A percentile compares a stretch with the other conserved stretches of the same genome.
Evolutionary conservation across 2,329 filamentous ascomycete species (phyloP).

Genomic region (Aspergillus brasiliensis): DNA sequence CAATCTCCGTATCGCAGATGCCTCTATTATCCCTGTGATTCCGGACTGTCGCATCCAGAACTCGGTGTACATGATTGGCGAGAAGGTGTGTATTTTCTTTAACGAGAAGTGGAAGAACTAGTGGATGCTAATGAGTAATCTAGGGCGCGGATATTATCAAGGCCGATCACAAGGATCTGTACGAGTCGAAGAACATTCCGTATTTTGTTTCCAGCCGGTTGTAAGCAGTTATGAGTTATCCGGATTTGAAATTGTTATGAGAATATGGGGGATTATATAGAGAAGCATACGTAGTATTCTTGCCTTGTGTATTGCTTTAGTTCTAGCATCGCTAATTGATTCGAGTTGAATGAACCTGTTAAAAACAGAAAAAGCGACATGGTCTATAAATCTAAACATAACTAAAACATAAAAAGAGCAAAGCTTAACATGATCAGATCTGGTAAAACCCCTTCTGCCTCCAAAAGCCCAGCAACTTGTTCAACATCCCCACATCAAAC

Average conservation of each 20-base stretch:
- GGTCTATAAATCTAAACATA: too few species aligned
- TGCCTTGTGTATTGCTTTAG: background rate
- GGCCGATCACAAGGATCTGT: conserved; percentile 26
- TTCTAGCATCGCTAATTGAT: background rate
- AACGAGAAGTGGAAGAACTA: too few species aligned
- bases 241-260: too few species aligned
- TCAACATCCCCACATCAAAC: background rate
- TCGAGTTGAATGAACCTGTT: too few species aligned
- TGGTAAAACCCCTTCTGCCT: background rate
- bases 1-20: conserved; percentile 58
- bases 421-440: background rate
- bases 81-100: conserved; percentile 41
- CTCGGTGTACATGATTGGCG: conserved; percentile 62
- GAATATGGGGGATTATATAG: background rate
- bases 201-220: conserved; percentile 22
- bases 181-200: conserved; percentile 24
- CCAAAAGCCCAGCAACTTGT: background rate
- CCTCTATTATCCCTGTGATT: conserved; percentile 58
- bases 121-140: conserved; percentile 10
- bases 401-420: too few species aligned
- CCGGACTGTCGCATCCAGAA: conserved; percentile 62
- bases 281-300: too few species aligned
- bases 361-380: too few species aligned
- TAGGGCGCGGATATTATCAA: conserved; percentile 35
- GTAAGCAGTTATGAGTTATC: background rate